Percentiles rank a stretch among this genome's conserved stretches.
Evolutionary conservation across 257 asterid genomes (phyloP).

Genomic region (Fraxinus excelsior): DNA sequence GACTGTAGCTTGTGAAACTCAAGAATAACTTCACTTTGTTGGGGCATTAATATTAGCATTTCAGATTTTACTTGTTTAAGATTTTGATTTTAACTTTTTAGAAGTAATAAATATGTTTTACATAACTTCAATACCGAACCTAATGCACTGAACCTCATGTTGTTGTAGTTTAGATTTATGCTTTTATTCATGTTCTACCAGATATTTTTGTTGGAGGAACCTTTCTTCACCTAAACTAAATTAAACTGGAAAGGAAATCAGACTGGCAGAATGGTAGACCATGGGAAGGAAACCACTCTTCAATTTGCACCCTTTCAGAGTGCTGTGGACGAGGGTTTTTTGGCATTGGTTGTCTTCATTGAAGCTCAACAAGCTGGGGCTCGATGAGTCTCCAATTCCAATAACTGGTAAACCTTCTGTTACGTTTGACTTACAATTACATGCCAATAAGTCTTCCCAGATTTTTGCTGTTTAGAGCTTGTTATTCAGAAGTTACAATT

Average conservation of each 20-base stretch:
- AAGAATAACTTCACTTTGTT: neutral
- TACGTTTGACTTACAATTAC: neutral
- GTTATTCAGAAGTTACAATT: neutral
- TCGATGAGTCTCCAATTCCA: conserved; percentile 87
- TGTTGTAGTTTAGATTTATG: too few relatives aligned
- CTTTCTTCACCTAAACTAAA: neutral
- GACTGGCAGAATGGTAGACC: conserved; percentile 32
- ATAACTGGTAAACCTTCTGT: conserved; percentile 58
- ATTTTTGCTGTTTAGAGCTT: neutral
- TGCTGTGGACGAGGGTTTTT: conserved; percentile 82
- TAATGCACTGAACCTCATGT: too few relatives aligned
- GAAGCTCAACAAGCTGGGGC: conserved; percentile 91
- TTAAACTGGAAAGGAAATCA: neutral
- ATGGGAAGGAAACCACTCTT: conserved; percentile 43
- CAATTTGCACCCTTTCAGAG: conserved; percentile 79
- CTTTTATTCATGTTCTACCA: neutral
- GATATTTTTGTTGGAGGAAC: neutral
- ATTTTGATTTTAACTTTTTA: too few relatives aligned
- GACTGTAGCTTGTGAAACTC: neutral
- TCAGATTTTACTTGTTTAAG: neutral
- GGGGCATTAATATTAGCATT: neutral
- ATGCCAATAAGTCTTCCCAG: neutral
- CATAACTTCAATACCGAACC: too few relatives aligned
- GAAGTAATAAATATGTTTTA: too few relatives aligned
- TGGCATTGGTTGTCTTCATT: conserved; percentile 89